Conservation (phyloP, 257 asterid species). For the Plantago ovata region DNA sequence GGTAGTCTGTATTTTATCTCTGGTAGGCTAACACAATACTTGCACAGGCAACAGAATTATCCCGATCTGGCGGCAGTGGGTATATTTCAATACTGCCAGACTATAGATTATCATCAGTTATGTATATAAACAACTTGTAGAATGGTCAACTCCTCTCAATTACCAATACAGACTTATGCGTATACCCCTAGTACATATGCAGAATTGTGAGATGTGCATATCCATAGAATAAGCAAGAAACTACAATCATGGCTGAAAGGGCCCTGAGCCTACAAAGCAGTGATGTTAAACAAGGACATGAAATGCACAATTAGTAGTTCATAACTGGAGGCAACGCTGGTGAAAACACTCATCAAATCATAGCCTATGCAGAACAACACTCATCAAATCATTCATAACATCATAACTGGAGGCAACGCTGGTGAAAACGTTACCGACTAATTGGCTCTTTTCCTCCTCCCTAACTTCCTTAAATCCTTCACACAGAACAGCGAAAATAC, state of each 20-base stretch:
- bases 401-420: conserved; percentile 86
- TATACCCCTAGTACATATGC: too few relatives aligned
- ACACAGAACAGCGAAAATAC: conserved; percentile 7
- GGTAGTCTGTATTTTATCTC: too few relatives aligned
- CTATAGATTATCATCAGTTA: too few relatives aligned
- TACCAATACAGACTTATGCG: too few relatives aligned
- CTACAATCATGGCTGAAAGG: background rate
- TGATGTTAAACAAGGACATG: conserved; percentile 12
- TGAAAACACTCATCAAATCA: conserved; percentile 28
- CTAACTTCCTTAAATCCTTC: conserved; percentile 77
- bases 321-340: too few relatives aligned
- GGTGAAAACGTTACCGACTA: conserved; percentile 86
- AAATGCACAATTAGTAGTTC: conserved; percentile 10
- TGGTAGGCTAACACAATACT: too few relatives aligned
- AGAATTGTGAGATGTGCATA: background rate
- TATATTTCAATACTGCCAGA: too few relatives aligned
- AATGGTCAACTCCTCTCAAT: too few relatives aligned
- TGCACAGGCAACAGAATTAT: too few relatives aligned
- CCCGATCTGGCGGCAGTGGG: too few relatives aligned
- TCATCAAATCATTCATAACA: conserved; percentile 93
- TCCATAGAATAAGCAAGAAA: background rate
- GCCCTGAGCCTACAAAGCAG: background rate
- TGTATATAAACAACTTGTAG: too few relatives aligned
- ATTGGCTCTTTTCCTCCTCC: conserved; percentile 79
- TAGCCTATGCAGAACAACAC: conserved; percentile 82